phyloP scores from a whole-genome alignment of 2,329 filamentous ascomycete species.

The Claviceps spartinae region DNA sequence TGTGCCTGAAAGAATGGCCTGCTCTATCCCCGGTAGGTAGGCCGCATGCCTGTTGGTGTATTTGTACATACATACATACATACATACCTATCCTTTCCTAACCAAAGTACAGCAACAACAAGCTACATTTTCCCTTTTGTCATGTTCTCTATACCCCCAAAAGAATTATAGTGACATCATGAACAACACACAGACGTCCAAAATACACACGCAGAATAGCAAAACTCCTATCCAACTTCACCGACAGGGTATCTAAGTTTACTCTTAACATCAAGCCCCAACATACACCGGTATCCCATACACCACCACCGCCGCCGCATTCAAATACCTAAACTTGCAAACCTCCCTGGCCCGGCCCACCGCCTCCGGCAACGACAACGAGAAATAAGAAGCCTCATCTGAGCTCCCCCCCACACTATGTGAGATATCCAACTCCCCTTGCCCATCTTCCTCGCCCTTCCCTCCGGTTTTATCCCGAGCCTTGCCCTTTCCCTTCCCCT shows the following conservation, averaged over 20 bases:
- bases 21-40: too few relatives aligned
- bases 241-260: too few relatives aligned
- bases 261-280: slow-evolving; percentile 11
- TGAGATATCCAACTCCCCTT: slow-evolving; percentile 3
- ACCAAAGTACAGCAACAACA: too few relatives aligned
- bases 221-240: neutral
- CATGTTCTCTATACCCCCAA: too few relatives aligned
- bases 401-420: neutral
- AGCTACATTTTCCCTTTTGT: too few relatives aligned
- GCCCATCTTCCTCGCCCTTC: neutral
- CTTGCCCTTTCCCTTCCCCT: neutral
- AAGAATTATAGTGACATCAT: too few relatives aligned
- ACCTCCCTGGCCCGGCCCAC: slow-evolving; percentile 59
- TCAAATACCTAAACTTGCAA: slow-evolving; percentile 84
- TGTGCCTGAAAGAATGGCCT: too few relatives aligned
- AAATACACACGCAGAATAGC: neutral
- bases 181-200: too few relatives aligned
- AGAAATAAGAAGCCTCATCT: neutral
- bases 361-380: slow-evolving; percentile 52
- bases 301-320: slow-evolving; percentile 83
- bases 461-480: neutral
- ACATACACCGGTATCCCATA: slow-evolving; percentile 93
- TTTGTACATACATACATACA: too few relatives aligned
- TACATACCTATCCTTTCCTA: too few relatives aligned
- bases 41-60: too few relatives aligned